Conservation (phyloP, 2,329 filamentous ascomycete genomes). For the Trichocomaceae sp. region DNA sequence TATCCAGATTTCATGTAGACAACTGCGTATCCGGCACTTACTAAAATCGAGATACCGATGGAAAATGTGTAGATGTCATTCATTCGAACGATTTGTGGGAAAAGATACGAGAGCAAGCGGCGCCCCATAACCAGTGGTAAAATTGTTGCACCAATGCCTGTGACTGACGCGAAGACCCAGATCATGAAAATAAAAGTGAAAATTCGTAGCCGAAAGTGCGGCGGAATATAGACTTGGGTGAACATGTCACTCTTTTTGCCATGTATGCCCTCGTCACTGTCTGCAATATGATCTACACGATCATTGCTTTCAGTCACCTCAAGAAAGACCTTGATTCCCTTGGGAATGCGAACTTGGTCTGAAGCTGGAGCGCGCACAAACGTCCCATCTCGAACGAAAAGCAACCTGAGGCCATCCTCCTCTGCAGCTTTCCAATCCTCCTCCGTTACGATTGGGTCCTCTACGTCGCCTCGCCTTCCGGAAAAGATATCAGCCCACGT, state of each 20-base stretch:
- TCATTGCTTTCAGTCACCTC: constrained; percentile 63
- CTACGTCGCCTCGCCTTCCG: constrained; percentile 32
- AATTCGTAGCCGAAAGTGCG: constrained; percentile 72
- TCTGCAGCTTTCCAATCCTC: constrained; percentile 26
- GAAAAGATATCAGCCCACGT: constrained; percentile 47
- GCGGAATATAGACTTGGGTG: constrained; percentile 72
- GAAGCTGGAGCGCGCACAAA: constrained; percentile 92
- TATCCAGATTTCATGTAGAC: constrained; percentile 40
- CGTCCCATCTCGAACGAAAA: constrained; percentile 63
- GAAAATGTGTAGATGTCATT: constrained; percentile 98
- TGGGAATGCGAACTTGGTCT: constrained; percentile 89
- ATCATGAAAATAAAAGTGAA: constrained; percentile 81
- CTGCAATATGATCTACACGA: constrained; percentile 53
- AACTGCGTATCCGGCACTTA: constrained; percentile 57
- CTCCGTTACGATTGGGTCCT: constrained; percentile 29
- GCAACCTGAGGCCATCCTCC: constrained; percentile 38
- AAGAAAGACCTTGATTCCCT: constrained; percentile 73
- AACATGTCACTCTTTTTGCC: constrained; percentile 57
- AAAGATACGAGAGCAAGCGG: constrained; percentile 63
- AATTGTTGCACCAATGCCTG: constrained; percentile 78
- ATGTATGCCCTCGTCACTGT: constrained; percentile 53
- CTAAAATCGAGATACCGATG: constrained; percentile 76
- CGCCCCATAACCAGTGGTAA: constrained; percentile 81
- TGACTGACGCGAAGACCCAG: constrained; percentile 87
- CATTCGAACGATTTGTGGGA: constrained; percentile 65